phyloP scores from a whole-genome alignment of 352 stramenopile species.

The Globisporangium radiosum region DNA sequence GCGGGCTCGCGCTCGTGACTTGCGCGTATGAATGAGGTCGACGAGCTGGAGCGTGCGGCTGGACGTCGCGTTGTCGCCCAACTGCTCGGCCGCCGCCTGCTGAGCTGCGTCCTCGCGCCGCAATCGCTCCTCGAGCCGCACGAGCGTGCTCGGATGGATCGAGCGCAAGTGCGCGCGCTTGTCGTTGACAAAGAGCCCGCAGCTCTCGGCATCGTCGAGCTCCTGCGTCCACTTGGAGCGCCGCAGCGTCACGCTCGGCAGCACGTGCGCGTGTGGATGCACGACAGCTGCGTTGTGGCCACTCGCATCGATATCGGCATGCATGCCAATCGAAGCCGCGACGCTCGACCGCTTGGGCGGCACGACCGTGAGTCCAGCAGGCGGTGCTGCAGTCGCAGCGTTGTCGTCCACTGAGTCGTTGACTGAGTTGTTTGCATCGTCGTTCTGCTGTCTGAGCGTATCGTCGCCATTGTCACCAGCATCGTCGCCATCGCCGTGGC shows the following conservation, averaged over 20 bases:
- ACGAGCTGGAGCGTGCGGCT: not conserved
- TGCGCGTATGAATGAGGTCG: slow-evolving; percentile 8
- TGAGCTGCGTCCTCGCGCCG: slow-evolving; percentile 17
- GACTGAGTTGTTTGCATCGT: not conserved
- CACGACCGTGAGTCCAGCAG: slow-evolving; percentile 10
- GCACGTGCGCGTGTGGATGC: slow-evolving; percentile 12
- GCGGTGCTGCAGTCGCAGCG: not conserved
- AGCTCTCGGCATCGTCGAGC: slow-evolving; percentile 33
- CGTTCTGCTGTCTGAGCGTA: slow-evolving; percentile 1
- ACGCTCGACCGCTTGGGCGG: slow-evolving; percentile 12
- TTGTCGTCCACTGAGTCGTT: slow-evolving; percentile 2
- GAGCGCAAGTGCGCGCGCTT: slow-evolving; percentile 24
- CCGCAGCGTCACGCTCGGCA: slow-evolving; percentile 13
- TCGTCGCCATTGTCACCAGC: not conserved
- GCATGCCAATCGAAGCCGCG: slow-evolving; percentile 1
- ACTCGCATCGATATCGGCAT: not conserved
- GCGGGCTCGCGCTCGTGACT: not conserved
- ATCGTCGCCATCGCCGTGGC: not conserved
- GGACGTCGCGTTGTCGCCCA: not conserved
- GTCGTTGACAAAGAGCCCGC: slow-evolving; percentile 40
- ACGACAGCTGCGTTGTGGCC: slow-evolving; percentile 3
- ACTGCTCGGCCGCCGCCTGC: not conserved
- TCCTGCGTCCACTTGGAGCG: slow-evolving; percentile 29
- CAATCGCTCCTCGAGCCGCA: slow-evolving; percentile 48
- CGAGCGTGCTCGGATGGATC: slow-evolving; percentile 41